Evolutionary conservation across 2,329 filamentous ascomycete species (phyloP), one percentile per base, ranked within the genome.

Genomic region (Fusarium hainanense): DNA sequence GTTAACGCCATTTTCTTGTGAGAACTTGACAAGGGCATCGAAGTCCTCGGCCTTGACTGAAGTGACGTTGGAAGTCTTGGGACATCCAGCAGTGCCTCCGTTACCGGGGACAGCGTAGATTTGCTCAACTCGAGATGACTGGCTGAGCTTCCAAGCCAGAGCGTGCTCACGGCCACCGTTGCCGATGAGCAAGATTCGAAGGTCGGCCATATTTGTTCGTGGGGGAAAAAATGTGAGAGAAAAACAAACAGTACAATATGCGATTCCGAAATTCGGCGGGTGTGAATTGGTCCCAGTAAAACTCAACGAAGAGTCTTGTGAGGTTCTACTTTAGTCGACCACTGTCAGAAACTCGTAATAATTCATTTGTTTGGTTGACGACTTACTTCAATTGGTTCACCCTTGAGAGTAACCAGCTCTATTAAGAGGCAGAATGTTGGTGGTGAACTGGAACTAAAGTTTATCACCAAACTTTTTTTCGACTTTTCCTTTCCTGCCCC

Each of bases 111-210:
- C 87, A 44, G 83, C 87, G 73, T 87, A 84, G 77, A 98, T 95
- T 74, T 89, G 87, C 75, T 93, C 89, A 66, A 97, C 93, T 47
- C 87, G 86, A 43, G 90, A 85, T 18, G 94, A 97, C 79, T 97
- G 92, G 77, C 90, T 89, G 68, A 98, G 85, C 82, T 97, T 98
- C 94, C 94, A 98, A 43, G 94, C 94, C 68, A 98, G 87, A 48
- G 94, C 93, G 82, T 98, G 94, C 83, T 99, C 96, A 75, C 96
- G 90, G 74, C 95, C 96, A 72, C 96, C 96, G 78, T 95, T 97
- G 76, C 96, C 95, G 71, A 98, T 90, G 69, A 98, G 89, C 69
- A 98, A 90, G 73, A 98, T 86, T 73, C 90, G 88, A 69, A 93
- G 85, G 58, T 77, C 74, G 30, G 77, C 71, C 77, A 80, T 79